These are phyloP conservation scores for Kokia cookei DNA, from an alignment of 441 rosid species.

Conservation along the genomic window DNA sequence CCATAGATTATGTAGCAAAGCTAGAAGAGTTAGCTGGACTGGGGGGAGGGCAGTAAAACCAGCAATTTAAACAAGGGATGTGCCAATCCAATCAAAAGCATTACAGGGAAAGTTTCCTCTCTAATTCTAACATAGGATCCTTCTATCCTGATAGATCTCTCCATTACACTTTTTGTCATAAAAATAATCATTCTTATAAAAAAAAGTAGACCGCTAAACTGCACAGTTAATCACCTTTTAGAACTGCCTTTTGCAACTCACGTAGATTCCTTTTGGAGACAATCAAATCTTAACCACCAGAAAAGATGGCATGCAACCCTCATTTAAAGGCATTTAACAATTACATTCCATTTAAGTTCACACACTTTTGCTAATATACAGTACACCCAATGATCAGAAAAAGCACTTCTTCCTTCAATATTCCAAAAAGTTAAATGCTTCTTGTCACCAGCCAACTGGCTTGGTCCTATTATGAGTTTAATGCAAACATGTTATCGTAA, in stretches of 20 bases:
- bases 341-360: neutral
- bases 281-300: neutral
- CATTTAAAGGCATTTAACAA: neutral
- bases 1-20: neutral
- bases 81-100: neutral
- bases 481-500: neutral
- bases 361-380: neutral
- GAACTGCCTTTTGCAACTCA: conserved; percentile 1
- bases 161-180: neutral
- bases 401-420: neutral
- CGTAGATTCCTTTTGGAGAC: neutral
- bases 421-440: neutral
- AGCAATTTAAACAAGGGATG: neutral
- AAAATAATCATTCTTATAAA: neutral
- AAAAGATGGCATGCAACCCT: neutral
- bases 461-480: neutral
- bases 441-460: neutral
- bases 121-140: neutral
- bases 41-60: neutral
- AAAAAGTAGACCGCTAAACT: neutral
- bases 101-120: neutral
- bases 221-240: neutral
- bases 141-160: neutral
- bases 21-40: neutral
- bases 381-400: neutral